A percentile compares a stretch with the other conserved stretches of the same genome.
phyloP scores from a whole-genome alignment of 192 early-diverging fungal genomes.

The Rhizoclosmatium sp. region DNA sequence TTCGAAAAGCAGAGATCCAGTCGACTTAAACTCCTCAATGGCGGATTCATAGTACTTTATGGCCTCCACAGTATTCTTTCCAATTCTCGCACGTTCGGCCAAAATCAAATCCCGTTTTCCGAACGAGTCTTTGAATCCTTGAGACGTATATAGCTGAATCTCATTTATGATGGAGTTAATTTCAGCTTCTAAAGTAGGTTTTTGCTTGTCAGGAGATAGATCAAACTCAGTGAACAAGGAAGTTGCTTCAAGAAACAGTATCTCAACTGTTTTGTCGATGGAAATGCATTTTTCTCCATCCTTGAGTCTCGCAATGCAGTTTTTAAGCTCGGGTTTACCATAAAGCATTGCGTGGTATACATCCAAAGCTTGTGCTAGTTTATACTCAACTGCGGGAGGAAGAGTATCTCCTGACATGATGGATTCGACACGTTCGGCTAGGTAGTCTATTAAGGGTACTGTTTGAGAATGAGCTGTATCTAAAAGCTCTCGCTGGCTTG shows the following conservation, averaged over 20 bases:
- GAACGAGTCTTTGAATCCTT: not conserved
- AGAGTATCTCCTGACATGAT: slow-evolving; percentile 8
- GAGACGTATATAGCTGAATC: not conserved
- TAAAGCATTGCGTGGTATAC: slow-evolving; percentile 10
- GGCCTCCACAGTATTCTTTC: slow-evolving; percentile 33
- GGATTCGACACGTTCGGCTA: not conserved
- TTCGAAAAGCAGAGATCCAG: slow-evolving; percentile 51
- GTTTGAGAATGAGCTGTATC: not conserved
- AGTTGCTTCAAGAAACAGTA: slow-evolving; percentile 12
- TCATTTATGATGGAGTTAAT: not conserved
- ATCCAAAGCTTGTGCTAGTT: not conserved
- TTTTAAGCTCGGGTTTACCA: slow-evolving; percentile 7
- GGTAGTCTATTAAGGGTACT: not conserved
- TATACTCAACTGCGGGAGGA: not conserved
- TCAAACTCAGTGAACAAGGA: not conserved
- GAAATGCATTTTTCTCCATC: slow-evolving; percentile 8
- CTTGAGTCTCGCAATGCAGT: not conserved
- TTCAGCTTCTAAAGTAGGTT: not conserved
- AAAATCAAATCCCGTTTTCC: slow-evolving; percentile 2
- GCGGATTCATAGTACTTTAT: slow-evolving; percentile 50
- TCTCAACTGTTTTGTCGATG: slow-evolving; percentile 7
- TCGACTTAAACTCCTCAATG: slow-evolving; percentile 45
- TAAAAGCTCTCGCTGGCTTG: slow-evolving; percentile 16
- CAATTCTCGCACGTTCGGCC: slow-evolving; percentile 21
- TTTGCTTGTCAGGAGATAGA: not conserved